Conservation (phyloP, 2,329 filamentous ascomycete species). For the Fusarium equiseti region DNA sequence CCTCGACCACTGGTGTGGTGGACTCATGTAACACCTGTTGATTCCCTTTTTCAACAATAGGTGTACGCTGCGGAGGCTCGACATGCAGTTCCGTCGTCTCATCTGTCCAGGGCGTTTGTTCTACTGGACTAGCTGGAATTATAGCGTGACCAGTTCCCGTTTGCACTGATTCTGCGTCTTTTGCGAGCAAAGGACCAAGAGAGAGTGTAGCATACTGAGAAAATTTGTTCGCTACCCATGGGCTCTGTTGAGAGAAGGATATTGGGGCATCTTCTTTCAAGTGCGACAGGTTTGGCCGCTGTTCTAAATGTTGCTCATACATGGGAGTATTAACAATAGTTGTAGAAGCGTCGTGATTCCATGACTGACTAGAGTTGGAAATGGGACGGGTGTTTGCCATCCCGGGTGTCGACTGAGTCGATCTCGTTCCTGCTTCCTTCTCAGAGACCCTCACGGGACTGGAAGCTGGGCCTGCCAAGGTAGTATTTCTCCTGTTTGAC, state of each 20-base stretch:
- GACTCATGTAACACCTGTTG: background rate
- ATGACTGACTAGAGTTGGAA: background rate
- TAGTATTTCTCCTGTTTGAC: background rate
- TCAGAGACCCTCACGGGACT: background rate
- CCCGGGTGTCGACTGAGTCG: background rate
- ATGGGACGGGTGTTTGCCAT: background rate
- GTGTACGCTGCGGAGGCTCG: background rate
- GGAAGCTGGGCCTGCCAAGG: background rate
- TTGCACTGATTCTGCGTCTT: background rate
- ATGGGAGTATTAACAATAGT: background rate
- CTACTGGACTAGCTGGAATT: slow-evolving; percentile 3
- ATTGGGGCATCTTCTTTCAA: slow-evolving; percentile 15
- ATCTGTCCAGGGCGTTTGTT: slow-evolving; percentile 43
- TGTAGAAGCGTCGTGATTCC: background rate
- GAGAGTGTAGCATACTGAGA: slow-evolving; percentile 38
- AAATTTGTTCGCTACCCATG: slow-evolving; percentile 38
- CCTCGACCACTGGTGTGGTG: background rate
- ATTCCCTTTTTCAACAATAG: background rate
- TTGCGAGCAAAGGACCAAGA: background rate
- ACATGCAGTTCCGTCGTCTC: slow-evolving; percentile 2
- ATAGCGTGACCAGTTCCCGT: slow-evolving; percentile 1
- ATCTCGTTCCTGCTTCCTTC: background rate
- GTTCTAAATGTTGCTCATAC: background rate
- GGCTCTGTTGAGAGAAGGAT: slow-evolving; percentile 44
- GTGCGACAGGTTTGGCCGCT: background rate